Evolutionary conservation across 805 yeast genomes (phyloP), one percentile per base, ranked within the genome.

Genomic region (Candida qinlingensis): DNA sequence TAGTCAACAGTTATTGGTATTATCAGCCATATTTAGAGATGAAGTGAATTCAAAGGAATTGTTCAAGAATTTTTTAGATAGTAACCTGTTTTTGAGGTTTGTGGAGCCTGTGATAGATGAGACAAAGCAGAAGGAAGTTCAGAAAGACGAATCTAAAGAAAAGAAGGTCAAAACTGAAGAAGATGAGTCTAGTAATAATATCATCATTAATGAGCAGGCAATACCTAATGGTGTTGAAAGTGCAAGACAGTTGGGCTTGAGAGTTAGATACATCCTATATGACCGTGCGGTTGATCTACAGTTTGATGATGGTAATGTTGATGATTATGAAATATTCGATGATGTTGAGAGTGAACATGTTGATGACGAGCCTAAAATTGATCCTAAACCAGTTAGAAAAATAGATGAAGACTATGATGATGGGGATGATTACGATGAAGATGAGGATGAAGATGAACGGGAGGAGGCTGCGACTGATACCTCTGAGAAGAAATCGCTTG

Each of bases 201-300:
- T n/a, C 4, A 26, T 37, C 9, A 63, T 64, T 48, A 70, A 64
- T 36, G 68, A 70, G 53, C 59, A 71, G 55, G 49, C 70, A 44
- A 76, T 60, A 27, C 51, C 59, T n/a, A 53, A 69, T 31, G 81
- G 81, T 1, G 54, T 64, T 8, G 72, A 69, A 11, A 72, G 79
- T 7, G 68, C 78, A 1, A 71, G 84, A 62, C 68, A 81, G 64
- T 53, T 85, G 39, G 83, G 89, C 6, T 68, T 85, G 42, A 85
- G 79, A 52, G 66, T 85, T 26, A 70, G 92, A 53, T 85, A 83
- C 55, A 73, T 85, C 10, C 67, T 86, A 27, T 86, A 87, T 80
- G 91, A 85, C 57, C 81, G 78, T 60, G 90, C 85, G 25, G 72
- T 81, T 8, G 84, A 80, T 58, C 68, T 60, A 53, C 70, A 64